Percentiles rank a stretch among this genome's conserved stretches.
Evolutionary conservation across 805 yeast genomes (phyloP).

Genomic region (Lipomyces chichibuensis): DNA sequence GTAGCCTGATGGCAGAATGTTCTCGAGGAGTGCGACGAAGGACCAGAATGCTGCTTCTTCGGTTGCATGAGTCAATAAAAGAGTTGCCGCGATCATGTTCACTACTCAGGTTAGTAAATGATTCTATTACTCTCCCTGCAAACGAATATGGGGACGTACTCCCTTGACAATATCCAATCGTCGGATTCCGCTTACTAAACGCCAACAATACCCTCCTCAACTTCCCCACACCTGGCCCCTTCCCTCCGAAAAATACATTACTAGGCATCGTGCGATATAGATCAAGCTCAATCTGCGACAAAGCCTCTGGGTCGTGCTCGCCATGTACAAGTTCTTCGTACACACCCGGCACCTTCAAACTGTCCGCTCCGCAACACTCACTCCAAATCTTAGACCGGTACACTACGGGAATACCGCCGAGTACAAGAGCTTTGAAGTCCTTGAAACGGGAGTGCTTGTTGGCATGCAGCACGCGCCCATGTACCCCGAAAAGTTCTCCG

Average conservation of each 20-base stretch:
- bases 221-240: conserved; percentile 58
- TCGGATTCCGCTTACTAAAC: conserved; percentile 52
- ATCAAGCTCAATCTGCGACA: conserved; percentile 57
- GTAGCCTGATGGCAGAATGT: conserved; percentile 52
- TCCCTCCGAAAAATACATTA: conserved; percentile 55
- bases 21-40: conserved; percentile 52
- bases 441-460: conserved; percentile 38
- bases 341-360: conserved; percentile 52
- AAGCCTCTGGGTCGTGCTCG: conserved; percentile 42
- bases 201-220: conserved; percentile 55
- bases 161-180: conserved; percentile 62
- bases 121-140: background rate
- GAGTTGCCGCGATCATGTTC: conserved; percentile 61
- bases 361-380: conserved; percentile 57
- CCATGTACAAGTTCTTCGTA: conserved; percentile 44
- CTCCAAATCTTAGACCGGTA: conserved; percentile 56
- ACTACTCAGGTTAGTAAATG: conserved; percentile 39
- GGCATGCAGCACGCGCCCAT: conserved; percentile 46
- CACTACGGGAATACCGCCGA: conserved; percentile 54
- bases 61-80: conserved; percentile 50
- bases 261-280: conserved; percentile 59
- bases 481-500: conserved; percentile 48
- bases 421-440: conserved; percentile 47
- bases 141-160: conserved; percentile 20
- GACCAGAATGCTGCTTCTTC: conserved; percentile 62